Conservation (phyloP, 2,329 filamentous ascomycete genomes). For the Colletotrichum neosansevieriae region DNA sequence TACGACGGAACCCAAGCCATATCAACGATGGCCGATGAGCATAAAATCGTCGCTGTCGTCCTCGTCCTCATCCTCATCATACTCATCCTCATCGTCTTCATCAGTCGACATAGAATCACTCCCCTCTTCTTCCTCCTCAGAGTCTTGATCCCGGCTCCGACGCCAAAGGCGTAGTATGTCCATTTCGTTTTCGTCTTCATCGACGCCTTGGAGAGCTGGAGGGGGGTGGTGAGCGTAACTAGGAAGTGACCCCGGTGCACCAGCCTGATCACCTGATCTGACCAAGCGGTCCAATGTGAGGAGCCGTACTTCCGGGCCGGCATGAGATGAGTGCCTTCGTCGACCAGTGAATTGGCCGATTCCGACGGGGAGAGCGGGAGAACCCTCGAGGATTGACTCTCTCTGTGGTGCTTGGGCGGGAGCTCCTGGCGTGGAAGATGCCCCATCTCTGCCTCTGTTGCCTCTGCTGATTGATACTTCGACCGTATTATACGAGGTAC, state of each 20-base stretch:
- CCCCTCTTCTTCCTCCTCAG: slow-evolving; percentile 54
- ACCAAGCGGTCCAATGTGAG: slow-evolving; percentile 56
- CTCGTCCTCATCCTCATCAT: slow-evolving; percentile 61
- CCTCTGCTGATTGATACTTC: slow-evolving; percentile 71
- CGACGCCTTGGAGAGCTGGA: slow-evolving; percentile 44
- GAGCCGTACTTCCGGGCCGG: slow-evolving; percentile 48
- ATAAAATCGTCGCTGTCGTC: slow-evolving; percentile 64
- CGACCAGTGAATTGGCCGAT: slow-evolving; percentile 39
- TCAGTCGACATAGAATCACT: slow-evolving; percentile 51
- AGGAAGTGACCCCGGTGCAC: slow-evolving; percentile 20
- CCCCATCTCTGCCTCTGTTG: slow-evolving; percentile 49
- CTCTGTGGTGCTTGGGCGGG: neutral
- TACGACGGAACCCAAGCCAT: neutral
- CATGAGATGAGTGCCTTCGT: slow-evolving; percentile 55
- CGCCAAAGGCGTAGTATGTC: slow-evolving; percentile 66
- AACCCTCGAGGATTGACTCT: neutral
- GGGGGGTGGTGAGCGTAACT: slow-evolving; percentile 21
- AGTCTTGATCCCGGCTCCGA: slow-evolving; percentile 59
- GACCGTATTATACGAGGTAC: slow-evolving; percentile 77
- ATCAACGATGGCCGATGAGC: slow-evolving; percentile 62
- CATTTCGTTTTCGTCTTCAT: slow-evolving; percentile 57
- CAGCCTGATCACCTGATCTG: slow-evolving; percentile 35
- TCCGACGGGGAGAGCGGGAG: neutral
- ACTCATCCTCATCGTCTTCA: slow-evolving; percentile 56
- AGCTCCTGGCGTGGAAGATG: neutral